phyloP scores from a whole-genome alignment of 1,139 yeast species.

The Pichia sp. region DNA sequence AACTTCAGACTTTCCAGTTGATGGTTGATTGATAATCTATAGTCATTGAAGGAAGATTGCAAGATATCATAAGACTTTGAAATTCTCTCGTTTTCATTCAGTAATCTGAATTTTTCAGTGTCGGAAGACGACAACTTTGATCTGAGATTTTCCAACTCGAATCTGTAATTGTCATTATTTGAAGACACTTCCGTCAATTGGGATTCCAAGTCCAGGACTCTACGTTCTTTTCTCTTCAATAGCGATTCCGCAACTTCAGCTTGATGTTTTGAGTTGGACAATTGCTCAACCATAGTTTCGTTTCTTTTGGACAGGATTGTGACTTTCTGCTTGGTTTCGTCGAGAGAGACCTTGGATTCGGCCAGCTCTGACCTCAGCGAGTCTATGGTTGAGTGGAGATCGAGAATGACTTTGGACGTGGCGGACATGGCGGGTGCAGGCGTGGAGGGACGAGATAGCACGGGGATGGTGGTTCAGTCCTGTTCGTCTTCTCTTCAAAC shows the following conservation, averaged over 20 bases:
- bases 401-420: slow-evolving; percentile 29
- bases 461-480: too few relatives aligned
- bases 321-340: slow-evolving; percentile 43
- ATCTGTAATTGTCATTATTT: slow-evolving; percentile 39
- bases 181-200: slow-evolving; percentile 44
- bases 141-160: slow-evolving; percentile 44
- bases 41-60: slow-evolving; percentile 49
- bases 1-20: slow-evolving; percentile 30
- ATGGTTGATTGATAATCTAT: slow-evolving; percentile 45
- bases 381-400: slow-evolving; percentile 27
- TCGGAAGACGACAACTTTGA: slow-evolving; percentile 44
- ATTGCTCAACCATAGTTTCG: slow-evolving; percentile 56
- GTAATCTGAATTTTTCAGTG: slow-evolving; percentile 40
- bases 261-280: slow-evolving; percentile 65
- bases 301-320: slow-evolving; percentile 44
- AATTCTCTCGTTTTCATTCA: slow-evolving; percentile 51
- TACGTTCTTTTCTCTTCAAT: slow-evolving; percentile 56
- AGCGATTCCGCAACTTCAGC: slow-evolving; percentile 60
- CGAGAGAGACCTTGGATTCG: slow-evolving; percentile 46
- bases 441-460: too few relatives aligned
- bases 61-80: slow-evolving; percentile 60
- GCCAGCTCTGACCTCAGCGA: slow-evolving; percentile 27
- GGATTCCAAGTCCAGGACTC: slow-evolving; percentile 54
- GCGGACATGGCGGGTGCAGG: slow-evolving; percentile 2
- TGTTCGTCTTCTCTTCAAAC: too few relatives aligned